phyloP scores from a whole-genome alignment of 306 rosid species.

The Vicia faba region DNA sequence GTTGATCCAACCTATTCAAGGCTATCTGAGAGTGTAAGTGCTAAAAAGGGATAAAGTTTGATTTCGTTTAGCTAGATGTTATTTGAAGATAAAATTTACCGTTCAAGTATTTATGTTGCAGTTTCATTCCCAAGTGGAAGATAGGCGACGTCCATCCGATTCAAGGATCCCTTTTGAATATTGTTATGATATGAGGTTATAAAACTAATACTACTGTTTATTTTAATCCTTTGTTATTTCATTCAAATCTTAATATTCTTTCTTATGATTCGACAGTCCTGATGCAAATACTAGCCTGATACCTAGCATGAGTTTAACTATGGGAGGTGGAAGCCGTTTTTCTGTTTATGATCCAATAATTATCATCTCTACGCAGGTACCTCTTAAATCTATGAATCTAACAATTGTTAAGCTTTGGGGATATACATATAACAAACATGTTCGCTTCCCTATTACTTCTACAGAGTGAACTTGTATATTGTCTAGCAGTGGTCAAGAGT shows the following conservation, averaged over 20 bases:
- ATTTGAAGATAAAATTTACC: constrained; percentile 29
- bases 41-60: constrained; percentile 30
- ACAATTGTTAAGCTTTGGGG: constrained; percentile 28
- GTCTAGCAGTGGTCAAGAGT: constrained; percentile 88
- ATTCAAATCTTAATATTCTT: constrained; percentile 35
- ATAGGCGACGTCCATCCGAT: constrained; percentile 61
- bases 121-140: constrained; percentile 79
- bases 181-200: constrained; percentile 90
- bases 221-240: constrained; percentile 15
- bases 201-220: constrained; percentile 4
- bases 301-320: constrained; percentile 72
- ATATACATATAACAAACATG: constrained; percentile 25
- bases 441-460: constrained; percentile 38
- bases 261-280: constrained; percentile 58
- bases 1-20: constrained; percentile 69
- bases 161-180: constrained; percentile 86
- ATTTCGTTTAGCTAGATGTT: constrained; percentile 16
- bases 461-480: constrained; percentile 80
- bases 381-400: constrained; percentile 15
- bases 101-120: constrained; percentile 41
- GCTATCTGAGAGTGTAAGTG: constrained; percentile 72
- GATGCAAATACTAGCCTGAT: constrained; percentile 70
- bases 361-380: constrained; percentile 73
- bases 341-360: constrained; percentile 75
- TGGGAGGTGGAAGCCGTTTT: constrained; percentile 83